Conservation (phyloP, 495 filamentous ascomycete genomes). For the Tuber brumale region DNA sequence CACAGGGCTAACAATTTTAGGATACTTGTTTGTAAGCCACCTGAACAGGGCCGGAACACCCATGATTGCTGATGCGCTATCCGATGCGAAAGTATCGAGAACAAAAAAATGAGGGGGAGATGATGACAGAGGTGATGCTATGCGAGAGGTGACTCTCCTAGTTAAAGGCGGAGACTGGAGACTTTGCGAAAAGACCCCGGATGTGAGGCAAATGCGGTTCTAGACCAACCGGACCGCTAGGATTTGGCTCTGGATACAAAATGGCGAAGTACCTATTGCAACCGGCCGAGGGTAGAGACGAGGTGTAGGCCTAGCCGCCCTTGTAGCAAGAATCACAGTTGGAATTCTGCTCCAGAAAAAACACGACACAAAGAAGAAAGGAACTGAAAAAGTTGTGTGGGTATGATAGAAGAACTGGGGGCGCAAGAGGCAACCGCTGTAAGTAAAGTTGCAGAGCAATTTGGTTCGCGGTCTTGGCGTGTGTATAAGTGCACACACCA, state of each 20-base stretch:
- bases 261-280: background rate
- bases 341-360: background rate
- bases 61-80: slow-evolving; percentile 23
- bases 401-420: background rate
- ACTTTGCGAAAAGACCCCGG: background rate
- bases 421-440: background rate
- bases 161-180: background rate
- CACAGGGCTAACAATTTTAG: slow-evolving; percentile 88
- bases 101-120: background rate
- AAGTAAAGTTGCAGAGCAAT: background rate
- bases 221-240: background rate
- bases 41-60: slow-evolving; percentile 43
- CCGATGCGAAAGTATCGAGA: background rate
- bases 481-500: background rate
- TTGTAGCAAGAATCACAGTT: background rate
- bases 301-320: background rate
- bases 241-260: background rate
- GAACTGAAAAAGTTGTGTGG: background rate
- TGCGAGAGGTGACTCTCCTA: background rate
- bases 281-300: background rate
- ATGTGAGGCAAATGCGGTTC: background rate
- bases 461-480: background rate
- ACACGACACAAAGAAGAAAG: background rate
- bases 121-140: background rate
- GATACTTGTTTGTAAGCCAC: slow-evolving; percentile 46